Conservation (phyloP, 352 stramenopile genomes). For the Phytopythium kandeliae region DNA sequence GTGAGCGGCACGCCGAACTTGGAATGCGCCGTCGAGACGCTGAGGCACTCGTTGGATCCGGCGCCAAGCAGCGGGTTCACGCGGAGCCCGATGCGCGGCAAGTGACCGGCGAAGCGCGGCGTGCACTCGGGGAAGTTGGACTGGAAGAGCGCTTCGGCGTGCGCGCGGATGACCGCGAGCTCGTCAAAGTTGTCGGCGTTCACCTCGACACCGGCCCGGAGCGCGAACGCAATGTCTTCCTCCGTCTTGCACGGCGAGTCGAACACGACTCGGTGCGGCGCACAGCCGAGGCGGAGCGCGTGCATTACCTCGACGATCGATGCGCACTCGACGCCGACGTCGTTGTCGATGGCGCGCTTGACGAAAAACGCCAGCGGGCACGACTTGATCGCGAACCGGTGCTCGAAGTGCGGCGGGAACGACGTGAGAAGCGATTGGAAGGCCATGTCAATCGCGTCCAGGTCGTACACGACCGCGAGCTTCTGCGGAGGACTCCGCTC, state of each 20-base stretch:
- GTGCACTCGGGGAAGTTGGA: conserved; percentile 64
- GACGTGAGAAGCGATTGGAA: conserved; percentile 74
- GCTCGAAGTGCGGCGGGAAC: conserved; percentile 83
- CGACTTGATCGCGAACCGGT: conserved; percentile 88
- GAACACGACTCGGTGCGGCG: conserved; percentile 83
- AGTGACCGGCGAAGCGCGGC: conserved; percentile 42
- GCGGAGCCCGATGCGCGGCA: conserved; percentile 83
- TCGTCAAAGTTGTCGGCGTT: conserved; percentile 91
- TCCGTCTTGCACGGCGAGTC: conserved; percentile 92
- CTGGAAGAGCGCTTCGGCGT: conserved; percentile 88
- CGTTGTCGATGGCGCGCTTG: conserved; percentile 66
- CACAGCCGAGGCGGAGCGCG: conserved; percentile 60
- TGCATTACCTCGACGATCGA: conserved; percentile 83
- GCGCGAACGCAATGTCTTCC: conserved; percentile 80
- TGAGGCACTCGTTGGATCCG: conserved; percentile 83
- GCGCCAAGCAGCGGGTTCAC: conserved; percentile 90
- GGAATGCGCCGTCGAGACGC: conserved; percentile 84
- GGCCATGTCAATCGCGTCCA: conserved; percentile 81
- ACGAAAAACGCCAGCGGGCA: conserved; percentile 87
- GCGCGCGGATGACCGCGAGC: conserved; percentile 76
- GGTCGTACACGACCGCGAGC: conserved; percentile 76
- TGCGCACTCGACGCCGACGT: conserved; percentile 76
- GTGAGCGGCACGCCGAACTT: conserved; percentile 91
- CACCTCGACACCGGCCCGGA: conserved; percentile 80
- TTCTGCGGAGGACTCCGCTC: conserved; percentile 25